A percentile compares a stretch with the other conserved stretches of the same genome.
Conservation (phyloP, 2,329 filamentous ascomycete species). For the Cladobotryum mycophilum region DNA sequence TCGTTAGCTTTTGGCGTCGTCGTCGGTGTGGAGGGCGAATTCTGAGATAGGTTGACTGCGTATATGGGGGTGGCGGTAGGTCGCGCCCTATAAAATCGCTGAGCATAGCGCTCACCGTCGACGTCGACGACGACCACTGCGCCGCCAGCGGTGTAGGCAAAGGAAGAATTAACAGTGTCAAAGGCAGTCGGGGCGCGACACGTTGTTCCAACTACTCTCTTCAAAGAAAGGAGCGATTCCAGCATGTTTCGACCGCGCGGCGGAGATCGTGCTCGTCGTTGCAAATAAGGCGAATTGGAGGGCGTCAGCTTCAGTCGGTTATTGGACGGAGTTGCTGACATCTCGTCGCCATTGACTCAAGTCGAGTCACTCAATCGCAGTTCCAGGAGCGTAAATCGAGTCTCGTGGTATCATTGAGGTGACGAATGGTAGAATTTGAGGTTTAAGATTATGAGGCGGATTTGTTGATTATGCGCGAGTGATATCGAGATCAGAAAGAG, state of each 20-base stretch:
- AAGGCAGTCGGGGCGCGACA: conserved; percentile 80
- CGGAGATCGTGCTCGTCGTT: conserved; percentile 58
- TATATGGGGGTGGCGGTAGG: conserved; percentile 67
- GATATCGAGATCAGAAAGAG: background rate
- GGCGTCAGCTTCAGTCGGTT: conserved; percentile 65
- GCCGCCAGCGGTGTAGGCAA: conserved; percentile 88
- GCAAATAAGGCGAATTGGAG: conserved; percentile 65
- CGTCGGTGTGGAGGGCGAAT: conserved; percentile 44
- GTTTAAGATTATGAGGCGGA: background rate
- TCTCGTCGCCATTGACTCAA: conserved; percentile 47
- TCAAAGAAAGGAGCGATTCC: conserved; percentile 62
- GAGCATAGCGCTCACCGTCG: conserved; percentile 59
- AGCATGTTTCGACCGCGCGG: conserved; percentile 41
- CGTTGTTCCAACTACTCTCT: conserved; percentile 86
- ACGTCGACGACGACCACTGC: conserved; percentile 86
- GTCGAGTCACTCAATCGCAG: background rate
- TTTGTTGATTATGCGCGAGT: background rate
- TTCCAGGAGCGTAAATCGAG: background rate
- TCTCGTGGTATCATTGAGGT: background rate
- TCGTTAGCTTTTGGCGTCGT: conserved; percentile 57
- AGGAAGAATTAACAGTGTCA: conserved; percentile 69
- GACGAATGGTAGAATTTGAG: background rate
- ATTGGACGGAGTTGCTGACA: conserved; percentile 53
- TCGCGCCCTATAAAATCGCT: conserved; percentile 86
- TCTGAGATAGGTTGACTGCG: conserved; percentile 49